phyloP scores from a whole-genome alignment of 1,284 basidiomycete genomes.

The Tylopilus sp. region DNA sequence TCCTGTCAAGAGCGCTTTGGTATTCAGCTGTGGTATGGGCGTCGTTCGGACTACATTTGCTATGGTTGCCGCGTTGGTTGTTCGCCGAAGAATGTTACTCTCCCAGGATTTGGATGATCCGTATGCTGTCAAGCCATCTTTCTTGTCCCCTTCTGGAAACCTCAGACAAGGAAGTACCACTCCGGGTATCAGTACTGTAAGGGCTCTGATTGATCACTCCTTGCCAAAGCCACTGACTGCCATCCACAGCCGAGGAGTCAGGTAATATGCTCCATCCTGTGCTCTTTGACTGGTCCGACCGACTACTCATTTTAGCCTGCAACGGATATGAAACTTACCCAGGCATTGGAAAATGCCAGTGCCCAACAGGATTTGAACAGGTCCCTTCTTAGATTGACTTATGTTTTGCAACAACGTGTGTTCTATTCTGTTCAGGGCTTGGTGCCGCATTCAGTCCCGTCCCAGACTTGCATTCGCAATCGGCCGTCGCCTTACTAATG shows the following conservation, averaged over 20 bases:
- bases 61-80: slow-evolving; percentile 89
- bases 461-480: slow-evolving; percentile 62
- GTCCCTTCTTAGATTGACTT: slow-evolving; percentile 78
- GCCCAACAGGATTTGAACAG: slow-evolving; percentile 82
- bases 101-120: slow-evolving; percentile 73
- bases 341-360: slow-evolving; percentile 70
- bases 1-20: slow-evolving; percentile 76
- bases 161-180: slow-evolving; percentile 24
- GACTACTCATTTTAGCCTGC: slow-evolving; percentile 33
- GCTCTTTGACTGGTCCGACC: neutral
- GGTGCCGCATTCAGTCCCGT: slow-evolving; percentile 4
- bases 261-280: slow-evolving; percentile 15
- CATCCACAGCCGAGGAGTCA: slow-evolving; percentile 30
- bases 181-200: slow-evolving; percentile 45
- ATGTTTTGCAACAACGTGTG: slow-evolving; percentile 76
- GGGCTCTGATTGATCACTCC: slow-evolving; percentile 13
- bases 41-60: slow-evolving; percentile 96
- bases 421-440: slow-evolving; percentile 2
- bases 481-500: slow-evolving; percentile 80
- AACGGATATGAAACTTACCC: slow-evolving; percentile 52
- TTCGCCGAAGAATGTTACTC: slow-evolving; percentile 86
- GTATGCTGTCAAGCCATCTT: slow-evolving; percentile 43
- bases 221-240: slow-evolving; percentile 5
- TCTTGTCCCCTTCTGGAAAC: slow-evolving; percentile 15
- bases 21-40: slow-evolving; percentile 98